Conservation (phyloP, 2,329 filamentous ascomycete genomes). For the Aureobasidium sp. region DNA sequence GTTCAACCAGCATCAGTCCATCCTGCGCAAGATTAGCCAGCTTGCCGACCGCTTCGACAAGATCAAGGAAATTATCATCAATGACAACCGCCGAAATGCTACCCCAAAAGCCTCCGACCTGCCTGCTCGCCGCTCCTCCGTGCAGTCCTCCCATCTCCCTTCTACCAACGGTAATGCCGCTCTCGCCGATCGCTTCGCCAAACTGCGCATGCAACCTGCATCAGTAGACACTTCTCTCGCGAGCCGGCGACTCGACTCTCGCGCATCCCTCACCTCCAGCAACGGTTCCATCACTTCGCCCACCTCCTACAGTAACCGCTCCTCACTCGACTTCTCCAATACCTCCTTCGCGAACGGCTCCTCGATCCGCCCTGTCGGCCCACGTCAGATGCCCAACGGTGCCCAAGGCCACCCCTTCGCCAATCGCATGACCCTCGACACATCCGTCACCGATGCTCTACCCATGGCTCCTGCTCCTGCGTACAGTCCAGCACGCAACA, state of each 20-base stretch:
- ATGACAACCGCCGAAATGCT: conserved; percentile 48
- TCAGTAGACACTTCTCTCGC: conserved; percentile 11
- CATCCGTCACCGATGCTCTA: conserved; percentile 44
- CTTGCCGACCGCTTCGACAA: conserved; percentile 34
- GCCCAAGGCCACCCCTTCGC: conserved; percentile 3
- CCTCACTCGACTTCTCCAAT: conserved; percentile 18
- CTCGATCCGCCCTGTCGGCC: conserved; percentile 32
- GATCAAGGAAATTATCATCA: conserved; percentile 43
- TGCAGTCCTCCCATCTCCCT: neutral
- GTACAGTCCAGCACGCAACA: conserved; percentile 69
- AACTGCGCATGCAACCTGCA: conserved; percentile 17
- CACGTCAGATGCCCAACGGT: conserved; percentile 44
- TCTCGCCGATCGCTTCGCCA: conserved; percentile 26
- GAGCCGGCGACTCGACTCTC: conserved; percentile 19
- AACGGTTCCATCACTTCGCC: conserved; percentile 26
- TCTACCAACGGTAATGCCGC: conserved; percentile 34
- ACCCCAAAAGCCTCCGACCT: conserved; percentile 29
- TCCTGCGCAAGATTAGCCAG: conserved; percentile 26
- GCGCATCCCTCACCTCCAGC: conserved; percentile 20
- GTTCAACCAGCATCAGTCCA: neutral
- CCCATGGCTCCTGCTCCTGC: conserved; percentile 67
- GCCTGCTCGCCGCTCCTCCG: conserved; percentile 16
- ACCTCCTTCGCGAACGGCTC: neutral
- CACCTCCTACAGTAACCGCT: conserved; percentile 18
- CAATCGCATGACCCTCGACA: conserved; percentile 37